A percentile compares a stretch with the other conserved stretches of the same genome.
These are phyloP conservation scores for Diplocarpon mali DNA, from an alignment of 2,329 filamentous ascomycete genomes.

Conservation along the genomic window DNA sequence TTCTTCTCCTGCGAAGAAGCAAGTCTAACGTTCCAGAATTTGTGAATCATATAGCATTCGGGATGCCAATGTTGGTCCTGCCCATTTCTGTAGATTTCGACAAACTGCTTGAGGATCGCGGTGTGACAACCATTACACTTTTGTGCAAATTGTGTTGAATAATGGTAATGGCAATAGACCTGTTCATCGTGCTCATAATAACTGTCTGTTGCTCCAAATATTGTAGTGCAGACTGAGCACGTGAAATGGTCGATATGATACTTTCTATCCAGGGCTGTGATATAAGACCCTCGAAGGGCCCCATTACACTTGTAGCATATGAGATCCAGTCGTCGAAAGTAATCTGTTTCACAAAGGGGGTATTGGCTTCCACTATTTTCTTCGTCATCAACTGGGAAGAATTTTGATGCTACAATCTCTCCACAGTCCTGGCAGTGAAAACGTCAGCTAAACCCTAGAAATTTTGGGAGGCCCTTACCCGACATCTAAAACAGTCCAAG, in stretches of 20 bases:
- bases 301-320: slow-evolving; percentile 88
- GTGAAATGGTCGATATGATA: slow-evolving; percentile 99
- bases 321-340: slow-evolving; percentile 84
- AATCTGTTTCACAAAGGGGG: slow-evolving; percentile 94
- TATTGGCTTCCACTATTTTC: slow-evolving; percentile 70
- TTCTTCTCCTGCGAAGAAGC: slow-evolving; percentile 33
- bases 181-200: slow-evolving; percentile 97
- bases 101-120: slow-evolving; percentile 95
- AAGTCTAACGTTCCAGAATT: slow-evolving; percentile 97
- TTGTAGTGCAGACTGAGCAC: slow-evolving; percentile 89
- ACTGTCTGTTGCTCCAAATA: slow-evolving; percentile 97
- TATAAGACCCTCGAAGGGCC: slow-evolving; percentile 90
- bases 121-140: slow-evolving; percentile 95
- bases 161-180: slow-evolving; percentile 98
- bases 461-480: slow-evolving; percentile 42
- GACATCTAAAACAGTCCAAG: slow-evolving; percentile 94
- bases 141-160: slow-evolving; percentile 94
- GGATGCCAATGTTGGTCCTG: slow-evolving; percentile 99
- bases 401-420: slow-evolving; percentile 95
- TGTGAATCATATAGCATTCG: slow-evolving; percentile 99
- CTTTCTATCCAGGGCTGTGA: slow-evolving; percentile 93
- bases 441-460: slow-evolving; percentile 17
- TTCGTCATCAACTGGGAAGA: slow-evolving; percentile 92
- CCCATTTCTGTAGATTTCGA: slow-evolving; percentile 95
- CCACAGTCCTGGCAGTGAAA: slow-evolving; percentile 65